Conservation (phyloP, 352 stramenopile genomes). For the Phytophthora brassicae region DNA sequence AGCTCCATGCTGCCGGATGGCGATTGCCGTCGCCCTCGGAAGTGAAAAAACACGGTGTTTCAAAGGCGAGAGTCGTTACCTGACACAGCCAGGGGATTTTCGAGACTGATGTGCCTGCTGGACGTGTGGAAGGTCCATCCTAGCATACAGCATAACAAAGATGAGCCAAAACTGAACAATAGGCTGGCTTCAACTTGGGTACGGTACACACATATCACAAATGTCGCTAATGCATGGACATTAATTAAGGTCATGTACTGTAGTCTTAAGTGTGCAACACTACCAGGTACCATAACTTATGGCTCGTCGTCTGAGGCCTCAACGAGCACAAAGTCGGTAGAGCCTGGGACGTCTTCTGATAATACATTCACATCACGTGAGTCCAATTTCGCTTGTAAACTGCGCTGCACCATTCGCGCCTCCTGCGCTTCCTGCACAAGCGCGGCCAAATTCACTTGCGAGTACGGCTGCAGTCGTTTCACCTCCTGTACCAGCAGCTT, state of each 20-base stretch:
- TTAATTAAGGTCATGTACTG: too few relatives aligned
- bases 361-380: slow-evolving; percentile 22
- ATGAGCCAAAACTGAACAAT: too few relatives aligned
- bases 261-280: too few relatives aligned
- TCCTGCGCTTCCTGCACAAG: slow-evolving; percentile 72
- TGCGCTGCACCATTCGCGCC: slow-evolving; percentile 73
- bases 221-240: slow-evolving; percentile 11
- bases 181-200: slow-evolving; percentile 4
- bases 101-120: slow-evolving; percentile 16
- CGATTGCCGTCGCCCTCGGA: slow-evolving; percentile 25
- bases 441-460: slow-evolving; percentile 60
- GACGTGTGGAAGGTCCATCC: too few relatives aligned
- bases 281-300: too few relatives aligned
- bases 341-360: background rate
- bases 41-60: slow-evolving; percentile 26
- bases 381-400: slow-evolving; percentile 52
- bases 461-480: slow-evolving; percentile 66
- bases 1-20: slow-evolving; percentile 40
- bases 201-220: too few relatives aligned
- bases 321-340: slow-evolving; percentile 35
- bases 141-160: too few relatives aligned
- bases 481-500: slow-evolving; percentile 67
- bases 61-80: background rate
- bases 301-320: slow-evolving; percentile 23
- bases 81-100: slow-evolving; percentile 10